Evolutionary conservation across 768 basidiomycete species (phyloP), one percentile per base, ranked within the genome.

Genomic region (Krasilnikovozyma curviuscula): DNA sequence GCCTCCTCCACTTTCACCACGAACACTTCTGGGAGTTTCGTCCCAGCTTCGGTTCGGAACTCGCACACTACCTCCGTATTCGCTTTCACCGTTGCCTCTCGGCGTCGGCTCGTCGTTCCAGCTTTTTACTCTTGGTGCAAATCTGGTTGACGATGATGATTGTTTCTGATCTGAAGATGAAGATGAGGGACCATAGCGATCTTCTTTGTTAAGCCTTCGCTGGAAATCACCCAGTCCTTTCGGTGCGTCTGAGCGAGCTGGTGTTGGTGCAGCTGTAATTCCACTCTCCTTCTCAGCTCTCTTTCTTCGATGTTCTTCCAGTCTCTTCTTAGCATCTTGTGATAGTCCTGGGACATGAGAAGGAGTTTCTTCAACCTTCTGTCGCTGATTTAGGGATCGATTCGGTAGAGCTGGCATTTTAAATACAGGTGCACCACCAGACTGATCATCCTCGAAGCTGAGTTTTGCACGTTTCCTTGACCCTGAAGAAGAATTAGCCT

Each of bases 21-120:
- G 67, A 40, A 66, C 65, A 54, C 64, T 66, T 28, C 79, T 73
- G 10, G 88, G 89, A 1, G 88, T 97, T 7, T 89, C 81, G 45
- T 93, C 89, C 89, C 89, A 97, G 2, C 77, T 78, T 48, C 84
- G 75, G 62, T 91, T 85, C 0, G 88, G 86, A 14, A 93, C 80
- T 27, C 89, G 77, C 28, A 86, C 77, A 55, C 83, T 86, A 0
- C 60, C 61, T 18, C 53, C 47, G 29, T 61, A 57, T 14, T 50
- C 35, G 19, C 57, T 55, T 1, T 49, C 49, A 27, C 61, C 41
- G 9, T 49, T 49, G 2, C 58, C 58, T 16, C 62, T 32, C 2
- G 65, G 63, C 14, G 65, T 66, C 7, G 63, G 57, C 5, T 57
- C 60, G 19, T 59, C 61, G 39, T 60, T 56, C 63, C 63, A 66